Percentiles rank a stretch among this genome's conserved stretches.
Evolutionary conservation across 495 filamentous ascomycete genomes (phyloP).

Genomic region (Trichoderma asperelloides): DNA sequence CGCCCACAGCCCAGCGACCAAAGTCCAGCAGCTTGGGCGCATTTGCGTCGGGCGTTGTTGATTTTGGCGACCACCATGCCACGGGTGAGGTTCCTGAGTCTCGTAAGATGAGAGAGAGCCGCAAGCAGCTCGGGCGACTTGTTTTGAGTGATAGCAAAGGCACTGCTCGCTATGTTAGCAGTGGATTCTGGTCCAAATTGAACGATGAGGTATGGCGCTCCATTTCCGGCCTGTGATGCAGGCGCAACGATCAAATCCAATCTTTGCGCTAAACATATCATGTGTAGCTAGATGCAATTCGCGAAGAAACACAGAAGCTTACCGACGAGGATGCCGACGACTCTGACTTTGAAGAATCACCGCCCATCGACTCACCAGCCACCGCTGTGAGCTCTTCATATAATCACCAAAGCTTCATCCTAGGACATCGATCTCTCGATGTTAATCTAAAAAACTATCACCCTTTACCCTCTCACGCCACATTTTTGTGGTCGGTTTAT

Average conservation of each 20-base stretch:
- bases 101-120: constrained; percentile 15
- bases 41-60: constrained; percentile 34
- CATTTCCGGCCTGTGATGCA: too few species aligned
- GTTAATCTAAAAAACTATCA: constrained; percentile 35
- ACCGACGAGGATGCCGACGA: constrained; percentile 43
- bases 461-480: constrained; percentile 52
- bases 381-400: constrained; percentile 12
- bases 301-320: constrained; percentile 39
- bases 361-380: constrained; percentile 20
- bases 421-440: constrained; percentile 50
- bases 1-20: not conserved
- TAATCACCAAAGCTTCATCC: constrained; percentile 56
- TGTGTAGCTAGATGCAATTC: constrained; percentile 5
- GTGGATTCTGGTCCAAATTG: constrained; percentile 80
- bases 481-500: constrained; percentile 60
- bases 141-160: constrained; percentile 55
- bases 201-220: constrained; percentile 63
- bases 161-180: constrained; percentile 77
- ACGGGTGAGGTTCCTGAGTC: constrained; percentile 8
- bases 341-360: constrained; percentile 26
- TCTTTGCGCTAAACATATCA: not conserved
- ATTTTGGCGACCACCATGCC: constrained; percentile 21
- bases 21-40: constrained; percentile 18
- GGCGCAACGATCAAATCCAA: too few species aligned
- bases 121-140: constrained; percentile 55